phyloP scores from a whole-genome alignment of 305 asterid genomes.

The Solanum hybrid region DNA sequence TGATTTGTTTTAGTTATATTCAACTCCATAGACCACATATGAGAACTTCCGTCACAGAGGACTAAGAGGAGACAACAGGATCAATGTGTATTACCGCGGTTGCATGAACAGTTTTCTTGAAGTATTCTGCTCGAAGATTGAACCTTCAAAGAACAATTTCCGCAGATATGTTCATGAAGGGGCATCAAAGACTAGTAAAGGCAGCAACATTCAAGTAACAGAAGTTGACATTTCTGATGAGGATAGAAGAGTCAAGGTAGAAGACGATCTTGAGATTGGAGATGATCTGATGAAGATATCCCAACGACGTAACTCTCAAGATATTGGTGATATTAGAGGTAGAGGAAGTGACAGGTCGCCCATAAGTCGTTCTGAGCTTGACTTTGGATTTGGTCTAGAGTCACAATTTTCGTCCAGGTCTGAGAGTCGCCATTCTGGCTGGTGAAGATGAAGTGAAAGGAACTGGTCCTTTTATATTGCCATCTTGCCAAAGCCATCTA shows the following conservation, averaged over 20 bases:
- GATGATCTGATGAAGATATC: conserved; percentile 34
- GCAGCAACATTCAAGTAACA: conserved; percentile 3
- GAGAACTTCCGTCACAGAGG: conserved; percentile 28
- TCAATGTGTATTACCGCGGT: conserved; percentile 34
- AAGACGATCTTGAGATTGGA: conserved; percentile 34
- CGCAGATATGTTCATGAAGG: conserved; percentile 19
- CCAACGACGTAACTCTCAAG: conserved; percentile 27
- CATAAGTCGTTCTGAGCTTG: conserved; percentile 3
- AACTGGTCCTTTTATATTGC: neutral
- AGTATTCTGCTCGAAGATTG: conserved; percentile 30
- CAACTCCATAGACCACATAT: conserved; percentile 26
- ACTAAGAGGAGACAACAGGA: conserved; percentile 23
- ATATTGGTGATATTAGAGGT: conserved; percentile 17
- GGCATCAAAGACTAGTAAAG: conserved; percentile 8
- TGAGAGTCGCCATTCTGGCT: neutral
- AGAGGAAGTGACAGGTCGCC: conserved; percentile 16
- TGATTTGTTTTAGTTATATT: neutral
- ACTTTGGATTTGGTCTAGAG: conserved; percentile 1
- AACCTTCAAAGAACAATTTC: conserved; percentile 24
- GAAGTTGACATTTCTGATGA: conserved; percentile 7
- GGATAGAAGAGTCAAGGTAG: conserved; percentile 32
- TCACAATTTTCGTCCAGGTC: neutral
- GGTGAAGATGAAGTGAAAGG: neutral
- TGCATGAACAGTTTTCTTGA: conserved; percentile 27
- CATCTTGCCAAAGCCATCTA: neutral